Base-by-base conservation (phyloP, 371 early-diverging fungal species). In the Mucor irregularis region DNA sequence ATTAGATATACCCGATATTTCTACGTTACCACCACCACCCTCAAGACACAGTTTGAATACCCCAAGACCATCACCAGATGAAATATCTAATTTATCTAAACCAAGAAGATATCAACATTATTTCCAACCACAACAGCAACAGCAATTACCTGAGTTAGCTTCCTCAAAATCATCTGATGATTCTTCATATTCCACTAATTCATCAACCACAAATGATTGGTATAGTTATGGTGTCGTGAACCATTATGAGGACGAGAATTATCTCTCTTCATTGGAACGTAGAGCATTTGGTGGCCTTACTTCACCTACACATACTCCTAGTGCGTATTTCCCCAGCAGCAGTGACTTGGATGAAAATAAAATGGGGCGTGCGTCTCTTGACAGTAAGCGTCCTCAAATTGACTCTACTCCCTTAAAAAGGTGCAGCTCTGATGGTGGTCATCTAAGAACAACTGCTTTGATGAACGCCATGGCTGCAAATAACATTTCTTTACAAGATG, bases 391-490 rank as follows among this genome's bases (percentile, higher is more conserved):
- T 24, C 37, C 54, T 39, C 26, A 29, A 16, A 16, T 52, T 33
- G 61, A 59, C 24, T 54, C 19, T 50, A 38, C 31, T n/a, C 49
- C 64, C 1, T 49, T 76, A 44, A 71, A 67, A 46, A 53, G 74
- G 19, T 71, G 72, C 44, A 76, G 71, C 48, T 76, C 74, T n/a
- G 77, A 76, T 53, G 72, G 69, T n/a, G 42, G 42, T 26, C 57
- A 57, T 43, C 45, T 76, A 49, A 60, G 77, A 7, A 65, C 71
- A 10, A 66, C 77, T 17, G 74, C 74, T 1, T 43, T 73, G 31
- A 69, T 65, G 58, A 73, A 76, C 45, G 65, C 71, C 0, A 71
- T 71, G 71, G 71, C 67, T 11, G 77, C 73, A 5, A 64, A 69
- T 21, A 58, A 47, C 34, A 40, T 43, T 9, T 46, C 57, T 8